Evolutionary conservation across 768 basidiomycete genomes (phyloP).

Genomic region (Cubamyces lactineus): DNA sequence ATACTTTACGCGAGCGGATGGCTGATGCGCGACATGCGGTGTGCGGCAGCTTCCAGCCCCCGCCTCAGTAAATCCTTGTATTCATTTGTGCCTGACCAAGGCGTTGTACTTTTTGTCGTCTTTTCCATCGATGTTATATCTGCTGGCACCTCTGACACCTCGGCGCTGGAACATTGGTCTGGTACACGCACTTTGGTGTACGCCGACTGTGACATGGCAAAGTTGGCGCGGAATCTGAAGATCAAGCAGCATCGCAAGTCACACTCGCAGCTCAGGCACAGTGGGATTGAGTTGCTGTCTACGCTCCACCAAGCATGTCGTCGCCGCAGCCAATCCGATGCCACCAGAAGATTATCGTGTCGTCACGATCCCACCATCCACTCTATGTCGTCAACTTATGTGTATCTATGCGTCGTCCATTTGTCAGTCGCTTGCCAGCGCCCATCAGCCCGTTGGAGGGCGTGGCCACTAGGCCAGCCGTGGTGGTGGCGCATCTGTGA

Average conservation of each 20-base stretch:
- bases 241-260: background rate
- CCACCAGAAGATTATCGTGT: background rate
- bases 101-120: slow-evolving; percentile 28
- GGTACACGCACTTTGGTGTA: no score
- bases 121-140: slow-evolving; percentile 21
- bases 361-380: no score
- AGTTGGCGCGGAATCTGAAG: background rate
- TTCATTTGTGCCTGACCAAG: slow-evolving; percentile 14
- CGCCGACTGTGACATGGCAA: background rate
- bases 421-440: background rate
- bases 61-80: slow-evolving; percentile 42
- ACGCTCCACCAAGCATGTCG: background rate
- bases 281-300: background rate
- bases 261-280: background rate
- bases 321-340: background rate
- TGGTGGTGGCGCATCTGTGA: slow-evolving; percentile 12
- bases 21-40: background rate
- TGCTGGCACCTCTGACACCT: slow-evolving; percentile 17
- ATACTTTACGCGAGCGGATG: slow-evolving; percentile 2
- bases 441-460: background rate
- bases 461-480: background rate
- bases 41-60: slow-evolving; percentile 49
- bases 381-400: background rate
- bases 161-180: background rate
- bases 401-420: background rate